Conservation (phyloP, 805 yeast species). For the Yarrowia sp. region DNA sequence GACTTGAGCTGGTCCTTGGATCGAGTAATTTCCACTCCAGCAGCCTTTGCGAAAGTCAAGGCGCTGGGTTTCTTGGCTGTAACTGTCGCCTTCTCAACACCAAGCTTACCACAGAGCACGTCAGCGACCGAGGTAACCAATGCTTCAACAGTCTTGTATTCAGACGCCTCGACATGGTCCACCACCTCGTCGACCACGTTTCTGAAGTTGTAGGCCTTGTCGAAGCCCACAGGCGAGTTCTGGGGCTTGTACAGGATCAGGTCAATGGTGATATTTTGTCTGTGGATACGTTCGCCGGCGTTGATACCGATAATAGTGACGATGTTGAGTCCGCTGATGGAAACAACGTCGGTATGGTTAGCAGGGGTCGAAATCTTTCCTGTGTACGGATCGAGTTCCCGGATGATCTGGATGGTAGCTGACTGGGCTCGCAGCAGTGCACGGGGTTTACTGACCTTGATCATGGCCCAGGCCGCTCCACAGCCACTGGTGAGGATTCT, state of each 20-base stretch:
- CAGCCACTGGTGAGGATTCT: constrained; percentile 54
- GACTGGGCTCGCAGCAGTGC: constrained; percentile 65
- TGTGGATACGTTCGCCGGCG: constrained; percentile 82
- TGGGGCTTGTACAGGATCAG: constrained; percentile 53
- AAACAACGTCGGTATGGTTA: constrained; percentile 49
- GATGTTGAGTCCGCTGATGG: constrained; percentile 61
- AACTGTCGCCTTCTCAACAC: constrained; percentile 58
- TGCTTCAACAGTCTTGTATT: constrained; percentile 93
- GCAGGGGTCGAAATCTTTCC: constrained; percentile 39
- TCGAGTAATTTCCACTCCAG: constrained; percentile 79
- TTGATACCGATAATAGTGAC: constrained; percentile 91
- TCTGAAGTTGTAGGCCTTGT: constrained; percentile 51
- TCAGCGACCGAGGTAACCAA: constrained; percentile 76
- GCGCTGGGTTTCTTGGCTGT: constrained; percentile 88
- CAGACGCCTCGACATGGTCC: constrained; percentile 72
- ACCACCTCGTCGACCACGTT: constrained; percentile 58
- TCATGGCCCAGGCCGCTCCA: constrained; percentile 55
- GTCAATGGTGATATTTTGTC: constrained; percentile 75
- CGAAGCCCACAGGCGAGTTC: constrained; percentile 19
- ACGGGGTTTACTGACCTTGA: constrained; percentile 57
- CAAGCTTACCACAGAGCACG: constrained; percentile 54
- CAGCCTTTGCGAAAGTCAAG: constrained; percentile 82
- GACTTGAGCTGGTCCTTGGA: constrained; percentile 41
- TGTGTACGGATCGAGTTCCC: constrained; percentile 46
- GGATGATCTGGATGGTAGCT: constrained; percentile 54